Percentiles rank a stretch among this genome's conserved stretches.
Evolutionary conservation across 163 green algal species (phyloP).

Genomic region (Scenedesmus sp.): DNA sequence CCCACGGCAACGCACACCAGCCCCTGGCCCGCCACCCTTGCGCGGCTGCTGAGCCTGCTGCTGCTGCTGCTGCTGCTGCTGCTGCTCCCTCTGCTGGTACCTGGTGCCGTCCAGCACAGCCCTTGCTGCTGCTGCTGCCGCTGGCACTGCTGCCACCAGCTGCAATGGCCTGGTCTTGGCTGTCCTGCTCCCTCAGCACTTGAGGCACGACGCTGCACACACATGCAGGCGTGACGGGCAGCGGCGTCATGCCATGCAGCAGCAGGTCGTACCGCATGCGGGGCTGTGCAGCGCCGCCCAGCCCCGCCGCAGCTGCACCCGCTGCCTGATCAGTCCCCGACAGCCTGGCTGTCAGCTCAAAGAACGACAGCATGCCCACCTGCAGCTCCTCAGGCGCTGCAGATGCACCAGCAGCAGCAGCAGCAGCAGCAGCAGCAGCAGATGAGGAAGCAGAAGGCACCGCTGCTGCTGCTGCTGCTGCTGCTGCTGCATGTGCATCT

Average conservation of each 20-base stretch:
- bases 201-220: conserved; percentile 22
- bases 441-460: background rate
- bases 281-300: too few relatives aligned
- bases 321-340: background rate
- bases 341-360: conserved; percentile 24
- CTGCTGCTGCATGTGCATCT: background rate
- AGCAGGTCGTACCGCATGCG: conserved; percentile 26
- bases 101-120: background rate
- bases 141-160: background rate
- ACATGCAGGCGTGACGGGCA: conserved; percentile 6
- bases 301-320: background rate
- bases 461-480: conserved; percentile 7
- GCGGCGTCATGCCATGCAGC: conserved; percentile 16
- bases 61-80: background rate
- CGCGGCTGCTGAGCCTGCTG: too few relatives aligned
- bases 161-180: background rate
- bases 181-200: background rate
- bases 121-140: background rate
- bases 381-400: background rate
- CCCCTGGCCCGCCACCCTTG: background rate
- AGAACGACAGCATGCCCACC: conserved; percentile 32
- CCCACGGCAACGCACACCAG: conserved; percentile 6
- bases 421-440: background rate
- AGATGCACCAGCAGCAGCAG: background rate
- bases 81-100: background rate